Base-by-base conservation (phyloP, 1,139 yeast genomes). In the Lodderomyces oxycetoniae region DNA sequence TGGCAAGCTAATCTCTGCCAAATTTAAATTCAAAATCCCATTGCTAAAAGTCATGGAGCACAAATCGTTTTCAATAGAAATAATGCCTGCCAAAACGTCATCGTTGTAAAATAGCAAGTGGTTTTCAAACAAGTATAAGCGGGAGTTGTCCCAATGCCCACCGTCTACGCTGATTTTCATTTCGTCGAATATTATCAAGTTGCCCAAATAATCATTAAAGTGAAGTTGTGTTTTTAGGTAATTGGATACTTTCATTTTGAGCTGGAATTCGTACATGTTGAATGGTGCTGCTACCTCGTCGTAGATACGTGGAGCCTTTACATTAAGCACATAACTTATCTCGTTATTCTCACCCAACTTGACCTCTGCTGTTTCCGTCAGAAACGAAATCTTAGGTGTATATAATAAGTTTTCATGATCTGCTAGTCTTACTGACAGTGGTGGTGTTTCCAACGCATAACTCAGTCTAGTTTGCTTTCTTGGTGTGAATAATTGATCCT, bases 1-100 rank as follows among this genome's bases (percentile, higher is more conserved):
- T 0, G 78, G 76, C 5, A 71, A 45, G 4, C 58, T 48, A n/a
- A 63, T 57, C 21, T 61, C 63, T 10, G 63, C 55, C 27, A 72
- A 57, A 38, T 61, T 65, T 10, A 74, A 43, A 4, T 58, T 49
- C 9, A 73, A 45, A 0, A 61, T 54, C 21, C 50, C 48, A 1
- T 48, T 48, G 20, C 53, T 52, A 33, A 57, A 45, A 34, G 54
- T 52, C n/a, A 53, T 41, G 26, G 44, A 47, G 22, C 45, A 25
- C 14, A 73, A 57, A 37, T 72, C 75, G 5, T 57, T 50, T 13
- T 39, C 30, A 3, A 50, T 34, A 3, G 42, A 35, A 5, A 56
- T 42, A 40, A 49, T 58, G 1, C 77, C 71, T 14, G 74, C 41
- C 1, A 43, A 38, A 1, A 43, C 36, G 13, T 53, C 51, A 11